Base-by-base conservation (phyloP, 2,329 filamentous ascomycete species). In the Remersonia thermophila region DNA sequence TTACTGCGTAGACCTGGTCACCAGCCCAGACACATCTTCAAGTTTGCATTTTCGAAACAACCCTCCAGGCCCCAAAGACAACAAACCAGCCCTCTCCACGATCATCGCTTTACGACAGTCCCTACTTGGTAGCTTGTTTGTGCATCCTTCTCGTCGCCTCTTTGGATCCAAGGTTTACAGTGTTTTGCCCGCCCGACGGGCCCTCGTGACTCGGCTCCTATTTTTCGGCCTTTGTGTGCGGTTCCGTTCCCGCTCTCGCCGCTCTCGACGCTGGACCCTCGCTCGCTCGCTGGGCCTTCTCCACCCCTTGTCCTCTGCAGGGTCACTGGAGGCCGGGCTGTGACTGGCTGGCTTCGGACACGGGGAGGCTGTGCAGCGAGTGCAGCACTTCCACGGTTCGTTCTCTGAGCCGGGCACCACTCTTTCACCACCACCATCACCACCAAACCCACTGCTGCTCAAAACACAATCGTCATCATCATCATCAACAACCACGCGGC, bases 301-400 rank as follows among this genome's bases (percentile, higher is more conserved):
- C 20, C 20, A 23, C 20, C 20, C 20, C 20, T 23, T 23, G 20
- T 23, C 20, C 20, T 23, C 20, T 23, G 20, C 20, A 23, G 20
- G 20, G 20, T 23, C 20, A 9, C 20, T 23, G 9, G 20, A 9
- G 20, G 20, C 5, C 20, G 20, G 27, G 15, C 34, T 27, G 30
- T 40, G 20, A 30, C 28, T 25, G 35, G 15, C 31, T 32, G 20
- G 35, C 35, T 39, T 13, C 35, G 41, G 36, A 47, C 43, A 44
- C 44, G 41, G 41, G 38, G 40, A 39, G 39, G 40, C 42, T 46
- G 41, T 46, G 38, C 36, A 6, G 20, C 5, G 20, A 23, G 20
- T 23, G 20, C 20, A 23, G 20, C 20, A 23, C 5, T 23, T 23
- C 20, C 20, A 23, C 5, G 35, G 35, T 15, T 40, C 27, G 20